A percentile compares a stretch with the other conserved stretches of the same genome.
Evolutionary conservation across 2,329 filamentous ascomycete species (phyloP).

Genomic region (Trichoderma sp.): DNA sequence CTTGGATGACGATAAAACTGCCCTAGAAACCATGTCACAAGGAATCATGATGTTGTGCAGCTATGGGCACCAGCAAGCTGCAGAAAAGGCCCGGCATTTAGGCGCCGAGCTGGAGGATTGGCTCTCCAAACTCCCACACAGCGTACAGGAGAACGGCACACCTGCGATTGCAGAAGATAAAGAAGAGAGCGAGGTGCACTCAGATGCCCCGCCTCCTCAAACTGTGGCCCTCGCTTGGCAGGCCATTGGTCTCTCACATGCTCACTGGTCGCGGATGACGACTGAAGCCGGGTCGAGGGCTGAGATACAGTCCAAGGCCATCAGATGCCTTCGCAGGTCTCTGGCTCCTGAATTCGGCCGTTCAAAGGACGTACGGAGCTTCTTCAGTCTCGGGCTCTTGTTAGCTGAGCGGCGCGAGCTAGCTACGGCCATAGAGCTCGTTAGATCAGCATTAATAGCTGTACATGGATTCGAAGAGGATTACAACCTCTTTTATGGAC

Average conservation of each 20-base stretch:
- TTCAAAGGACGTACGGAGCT: slow-evolving; percentile 67
- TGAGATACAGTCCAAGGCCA: slow-evolving; percentile 73
- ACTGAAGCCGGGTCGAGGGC: slow-evolving; percentile 69
- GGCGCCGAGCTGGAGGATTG: slow-evolving; percentile 71
- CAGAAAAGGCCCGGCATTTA: slow-evolving; percentile 74
- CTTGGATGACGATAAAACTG: slow-evolving; percentile 74
- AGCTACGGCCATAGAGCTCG: slow-evolving; percentile 73
- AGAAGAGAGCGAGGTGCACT: slow-evolving; percentile 34
- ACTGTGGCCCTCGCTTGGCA: slow-evolving; percentile 73
- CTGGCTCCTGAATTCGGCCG: slow-evolving; percentile 65
- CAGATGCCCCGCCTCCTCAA: slow-evolving; percentile 51
- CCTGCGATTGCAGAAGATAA: slow-evolving; percentile 32
- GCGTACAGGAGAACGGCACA: slow-evolving; percentile 29
- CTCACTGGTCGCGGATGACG: slow-evolving; percentile 82
- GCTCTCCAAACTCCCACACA: slow-evolving; percentile 59
- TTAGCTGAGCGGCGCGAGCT: slow-evolving; percentile 84
- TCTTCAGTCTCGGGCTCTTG: slow-evolving; percentile 81
- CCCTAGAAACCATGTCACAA: slow-evolving; percentile 75
- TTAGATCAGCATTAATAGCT: slow-evolving; percentile 71
- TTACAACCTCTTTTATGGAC: slow-evolving; percentile 45
- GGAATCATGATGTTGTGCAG: slow-evolving; percentile 78
- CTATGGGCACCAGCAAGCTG: slow-evolving; percentile 72
- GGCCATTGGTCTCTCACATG: slow-evolving; percentile 80
- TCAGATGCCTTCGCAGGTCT: slow-evolving; percentile 71
- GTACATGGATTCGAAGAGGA: slow-evolving; percentile 48